phyloP scores from a whole-genome alignment of 257 asterid genomes.

The Striga asiatica region DNA sequence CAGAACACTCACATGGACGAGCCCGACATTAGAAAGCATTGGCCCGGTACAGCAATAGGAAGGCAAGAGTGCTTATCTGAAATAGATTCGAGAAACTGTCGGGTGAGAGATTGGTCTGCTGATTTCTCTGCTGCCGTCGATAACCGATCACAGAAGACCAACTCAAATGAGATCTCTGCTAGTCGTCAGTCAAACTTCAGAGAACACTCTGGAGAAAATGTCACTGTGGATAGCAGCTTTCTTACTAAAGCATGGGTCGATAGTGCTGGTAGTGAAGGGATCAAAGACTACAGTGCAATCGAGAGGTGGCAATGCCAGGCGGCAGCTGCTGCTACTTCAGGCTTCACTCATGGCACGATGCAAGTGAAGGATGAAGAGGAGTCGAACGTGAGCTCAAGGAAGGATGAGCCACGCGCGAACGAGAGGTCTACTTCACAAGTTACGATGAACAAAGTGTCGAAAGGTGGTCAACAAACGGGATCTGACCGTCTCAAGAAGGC shows the following conservation, averaged over 20 bases:
- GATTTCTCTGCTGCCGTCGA: too few species aligned
- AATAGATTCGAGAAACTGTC: constrained; percentile 95
- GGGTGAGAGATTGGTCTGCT: constrained; percentile 97
- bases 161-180: constrained; percentile 62
- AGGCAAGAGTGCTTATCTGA: constrained; percentile 87
- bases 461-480: constrained; percentile 62
- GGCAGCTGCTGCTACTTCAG: constrained; percentile 98
- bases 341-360: constrained; percentile 49
- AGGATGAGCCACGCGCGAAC: constrained; percentile 38
- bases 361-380: constrained; percentile 78
- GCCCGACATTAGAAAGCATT: constrained; percentile 57
- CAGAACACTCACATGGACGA: constrained; percentile 65
- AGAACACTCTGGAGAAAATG: constrained; percentile 92
- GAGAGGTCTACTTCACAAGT: constrained; percentile 78
- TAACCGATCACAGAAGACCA: too few species aligned
- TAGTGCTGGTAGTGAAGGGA: constrained; percentile 75
- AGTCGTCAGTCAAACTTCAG: constrained; percentile 43
- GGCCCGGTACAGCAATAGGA: constrained; percentile 66
- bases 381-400: constrained; percentile 52
- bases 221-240: constrained; percentile 67
- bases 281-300: constrained; percentile 87
- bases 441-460: constrained; percentile 40
- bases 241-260: constrained; percentile 97
- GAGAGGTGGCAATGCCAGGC: constrained; percentile 99
- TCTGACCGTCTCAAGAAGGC: constrained; percentile 76